phyloP scores from a whole-genome alignment of 2,329 filamentous ascomycete species.

The Colletotrichum orbiculare region DNA sequence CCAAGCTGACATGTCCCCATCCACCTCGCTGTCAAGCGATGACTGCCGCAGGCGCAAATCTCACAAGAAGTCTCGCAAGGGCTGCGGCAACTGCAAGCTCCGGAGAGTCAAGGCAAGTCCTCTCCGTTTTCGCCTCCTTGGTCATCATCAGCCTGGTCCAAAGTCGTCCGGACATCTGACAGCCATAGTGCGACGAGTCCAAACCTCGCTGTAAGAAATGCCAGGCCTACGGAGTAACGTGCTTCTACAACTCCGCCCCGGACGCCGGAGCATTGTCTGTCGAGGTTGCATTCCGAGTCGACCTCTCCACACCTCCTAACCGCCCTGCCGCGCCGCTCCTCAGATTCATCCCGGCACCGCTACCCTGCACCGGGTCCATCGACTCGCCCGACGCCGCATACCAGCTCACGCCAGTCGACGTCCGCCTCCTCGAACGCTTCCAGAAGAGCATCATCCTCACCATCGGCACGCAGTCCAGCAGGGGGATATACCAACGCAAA shows the following conservation, averaged over 20 bases:
- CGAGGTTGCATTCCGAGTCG: conserved; percentile 18
- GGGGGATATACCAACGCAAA: conserved; percentile 48
- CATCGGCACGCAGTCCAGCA: conserved; percentile 47
- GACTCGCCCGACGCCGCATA: conserved; percentile 44
- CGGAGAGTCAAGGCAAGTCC: conserved; percentile 60
- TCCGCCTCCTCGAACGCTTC: conserved; percentile 55
- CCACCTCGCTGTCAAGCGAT: background rate
- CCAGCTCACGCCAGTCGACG: conserved; percentile 45
- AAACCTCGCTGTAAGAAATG: conserved; percentile 63
- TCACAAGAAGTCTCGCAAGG: conserved; percentile 64
- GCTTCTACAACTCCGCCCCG: conserved; percentile 53
- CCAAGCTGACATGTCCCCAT: background rate
- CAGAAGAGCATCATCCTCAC: conserved; percentile 54
- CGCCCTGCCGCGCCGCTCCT: conserved; percentile 1
- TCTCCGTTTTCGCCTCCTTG: conserved; percentile 5
- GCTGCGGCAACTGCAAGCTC: conserved; percentile 68
- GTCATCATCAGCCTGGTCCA: background rate
- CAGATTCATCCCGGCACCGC: conserved; percentile 34
- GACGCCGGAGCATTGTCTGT: conserved; percentile 39
- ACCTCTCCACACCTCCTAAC: background rate
- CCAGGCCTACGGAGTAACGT: conserved; percentile 56
- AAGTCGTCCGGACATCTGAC: too few species aligned
- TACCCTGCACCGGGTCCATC: conserved; percentile 24
- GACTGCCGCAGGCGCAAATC: conserved; percentile 44
- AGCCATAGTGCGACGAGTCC: conserved; percentile 62